These are phyloP conservation scores for Quercus agrifolia DNA, from an alignment of 306 rosid species.

Conservation along the genomic window DNA sequence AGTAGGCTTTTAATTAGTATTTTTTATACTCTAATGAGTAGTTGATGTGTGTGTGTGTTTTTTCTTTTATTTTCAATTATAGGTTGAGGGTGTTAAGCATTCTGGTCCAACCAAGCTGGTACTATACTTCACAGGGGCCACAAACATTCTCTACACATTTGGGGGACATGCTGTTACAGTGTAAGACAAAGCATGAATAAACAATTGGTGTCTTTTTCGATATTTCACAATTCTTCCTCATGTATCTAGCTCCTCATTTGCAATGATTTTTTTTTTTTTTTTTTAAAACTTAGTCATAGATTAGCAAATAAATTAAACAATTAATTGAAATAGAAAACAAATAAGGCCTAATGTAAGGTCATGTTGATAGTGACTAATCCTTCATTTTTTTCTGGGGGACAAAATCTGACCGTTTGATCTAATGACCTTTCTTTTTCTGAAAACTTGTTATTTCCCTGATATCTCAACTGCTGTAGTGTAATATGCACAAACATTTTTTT, in stretches of 20 bases:
- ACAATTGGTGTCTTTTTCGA: conserved; percentile 28
- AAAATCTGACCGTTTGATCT: conserved; percentile 39
- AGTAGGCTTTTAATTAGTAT: background rate
- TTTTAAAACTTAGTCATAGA: background rate
- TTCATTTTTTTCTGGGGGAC: conserved; percentile 14
- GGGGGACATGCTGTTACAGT: conserved; percentile 99
- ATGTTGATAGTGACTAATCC: conserved; percentile 48
- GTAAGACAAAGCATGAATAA: conserved; percentile 52
- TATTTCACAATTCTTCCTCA: conserved; percentile 12
- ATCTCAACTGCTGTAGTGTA: background rate
- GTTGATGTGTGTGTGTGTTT: background rate
- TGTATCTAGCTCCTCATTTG: background rate
- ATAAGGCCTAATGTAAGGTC: conserved; percentile 25
- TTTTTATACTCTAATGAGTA: background rate
- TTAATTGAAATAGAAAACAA: background rate
- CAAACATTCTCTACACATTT: conserved; percentile 99
- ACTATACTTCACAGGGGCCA: conserved; percentile 96
- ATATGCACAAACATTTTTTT: background rate
- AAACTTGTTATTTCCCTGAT: background rate
- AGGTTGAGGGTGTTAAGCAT: conserved; percentile 93
- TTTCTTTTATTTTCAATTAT: background rate
- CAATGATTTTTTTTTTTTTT: background rate
- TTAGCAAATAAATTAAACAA: background rate
- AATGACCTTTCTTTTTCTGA: conserved; percentile 20
- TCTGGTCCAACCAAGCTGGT: conserved; percentile 89